These are phyloP conservation scores for Exophiala aquamarina DNA, from an alignment of 2,329 filamentous ascomycete species.

Conservation along the genomic window DNA sequence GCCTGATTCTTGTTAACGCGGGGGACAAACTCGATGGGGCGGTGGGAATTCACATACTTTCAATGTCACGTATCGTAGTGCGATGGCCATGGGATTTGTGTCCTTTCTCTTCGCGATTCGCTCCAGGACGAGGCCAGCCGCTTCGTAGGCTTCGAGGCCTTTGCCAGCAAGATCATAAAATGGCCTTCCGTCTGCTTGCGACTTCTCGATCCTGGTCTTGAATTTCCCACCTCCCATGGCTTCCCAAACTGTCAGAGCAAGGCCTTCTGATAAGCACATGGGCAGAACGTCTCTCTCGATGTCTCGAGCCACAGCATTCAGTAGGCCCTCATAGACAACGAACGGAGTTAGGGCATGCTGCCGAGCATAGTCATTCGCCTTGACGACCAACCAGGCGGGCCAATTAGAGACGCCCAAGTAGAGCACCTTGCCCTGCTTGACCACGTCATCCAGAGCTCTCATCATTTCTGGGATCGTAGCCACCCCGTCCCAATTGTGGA, in stretches of 20 bases:
- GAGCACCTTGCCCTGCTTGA: constrained; percentile 61
- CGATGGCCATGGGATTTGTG: constrained; percentile 25
- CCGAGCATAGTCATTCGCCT: constrained; percentile 59
- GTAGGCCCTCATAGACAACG: constrained; percentile 66
- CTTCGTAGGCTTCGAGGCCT: constrained; percentile 9
- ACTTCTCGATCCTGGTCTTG: constrained; percentile 42
- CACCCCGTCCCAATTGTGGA: constrained; percentile 60
- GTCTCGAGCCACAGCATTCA: constrained; percentile 62
- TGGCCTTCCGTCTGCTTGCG: constrained; percentile 9
- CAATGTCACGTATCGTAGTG: constrained; percentile 48
- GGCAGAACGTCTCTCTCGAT: constrained; percentile 69
- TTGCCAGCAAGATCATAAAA: constrained; percentile 15
- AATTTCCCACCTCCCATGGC: constrained; percentile 53
- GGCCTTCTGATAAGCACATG: constrained; percentile 63
- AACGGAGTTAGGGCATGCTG: constrained; percentile 68
- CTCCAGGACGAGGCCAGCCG: constrained; percentile 15
- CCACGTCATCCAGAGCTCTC: constrained; percentile 65
- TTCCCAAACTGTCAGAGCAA: constrained; percentile 60
- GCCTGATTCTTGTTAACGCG: constrained; percentile 42
- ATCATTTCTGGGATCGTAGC: constrained; percentile 66
- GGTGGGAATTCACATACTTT: constrained; percentile 1
- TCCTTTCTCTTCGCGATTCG: constrained; percentile 16
- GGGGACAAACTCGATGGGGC: too few species aligned
- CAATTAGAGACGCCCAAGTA: constrained; percentile 54
- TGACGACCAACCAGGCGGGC: constrained; percentile 38